phyloP scores from a whole-genome alignment of 257 asterid species.

The Phtheirospermum japonicum region DNA sequence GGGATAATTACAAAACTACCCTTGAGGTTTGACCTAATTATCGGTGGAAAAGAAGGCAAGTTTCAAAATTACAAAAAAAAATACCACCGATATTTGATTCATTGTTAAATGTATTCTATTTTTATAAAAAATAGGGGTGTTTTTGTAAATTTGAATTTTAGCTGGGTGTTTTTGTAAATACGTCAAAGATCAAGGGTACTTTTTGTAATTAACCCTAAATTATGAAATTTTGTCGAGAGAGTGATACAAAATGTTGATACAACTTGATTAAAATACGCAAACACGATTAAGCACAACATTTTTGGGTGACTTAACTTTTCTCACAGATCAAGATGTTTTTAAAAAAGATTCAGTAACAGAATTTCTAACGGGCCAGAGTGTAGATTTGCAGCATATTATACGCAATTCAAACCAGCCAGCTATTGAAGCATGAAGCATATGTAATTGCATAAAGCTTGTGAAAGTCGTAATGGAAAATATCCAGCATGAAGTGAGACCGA shows the following conservation, averaged over 20 bases:
- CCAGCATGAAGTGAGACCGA: conserved; percentile 11
- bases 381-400: too few relatives aligned
- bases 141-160: too few relatives aligned
- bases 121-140: too few relatives aligned
- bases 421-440: not conserved
- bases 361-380: not conserved
- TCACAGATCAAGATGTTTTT: conserved; percentile 8
- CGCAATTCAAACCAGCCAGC: not conserved
- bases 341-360: not conserved
- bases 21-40: too few relatives aligned
- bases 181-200: not conserved
- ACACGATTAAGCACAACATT: not conserved
- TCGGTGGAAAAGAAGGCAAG: too few relatives aligned
- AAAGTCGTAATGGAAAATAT: not conserved
- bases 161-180: too few relatives aligned
- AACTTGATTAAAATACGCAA: not conserved
- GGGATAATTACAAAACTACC: too few relatives aligned
- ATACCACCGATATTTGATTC: not conserved
- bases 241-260: too few relatives aligned
- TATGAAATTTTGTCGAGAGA: not conserved
- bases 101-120: too few relatives aligned
- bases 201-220: not conserved
- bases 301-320: not conserved
- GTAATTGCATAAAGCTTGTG: not conserved
- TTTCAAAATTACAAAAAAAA: not conserved